Conservation (phyloP, 2,329 filamentous ascomycete genomes). For the Thermomyces lanuginosus region DNA sequence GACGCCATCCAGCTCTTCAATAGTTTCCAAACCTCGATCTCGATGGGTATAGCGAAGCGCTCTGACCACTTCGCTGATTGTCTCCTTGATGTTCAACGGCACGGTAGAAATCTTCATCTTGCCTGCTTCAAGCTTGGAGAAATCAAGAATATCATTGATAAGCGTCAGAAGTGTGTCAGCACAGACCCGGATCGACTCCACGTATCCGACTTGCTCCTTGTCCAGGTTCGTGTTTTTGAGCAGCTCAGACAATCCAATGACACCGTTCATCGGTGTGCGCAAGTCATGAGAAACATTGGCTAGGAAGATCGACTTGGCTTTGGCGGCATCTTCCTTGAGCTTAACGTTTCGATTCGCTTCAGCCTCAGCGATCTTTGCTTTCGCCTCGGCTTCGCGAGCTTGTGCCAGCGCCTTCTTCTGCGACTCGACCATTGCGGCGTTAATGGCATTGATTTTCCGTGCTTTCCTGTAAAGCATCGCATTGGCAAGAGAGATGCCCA, state of each 20-base stretch:
- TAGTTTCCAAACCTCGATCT: conserved; percentile 42
- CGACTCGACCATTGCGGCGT: conserved; percentile 48
- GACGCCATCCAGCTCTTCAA: conserved; percentile 47
- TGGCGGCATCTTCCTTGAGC: conserved; percentile 50
- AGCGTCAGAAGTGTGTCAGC: conserved; percentile 64
- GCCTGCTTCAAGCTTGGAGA: conserved; percentile 71
- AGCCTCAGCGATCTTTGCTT: conserved; percentile 48
- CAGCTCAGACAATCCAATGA: conserved; percentile 57
- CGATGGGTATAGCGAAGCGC: conserved; percentile 48
- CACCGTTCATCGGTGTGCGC: conserved; percentile 89
- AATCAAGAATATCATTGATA: conserved; percentile 82
- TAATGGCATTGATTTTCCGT: conserved; percentile 45
- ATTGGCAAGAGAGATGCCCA: conserved; percentile 48
- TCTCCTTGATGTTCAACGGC: conserved; percentile 57
- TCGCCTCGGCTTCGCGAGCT: conserved; percentile 45
- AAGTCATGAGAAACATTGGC: conserved; percentile 79
- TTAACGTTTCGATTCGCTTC: conserved; percentile 49
- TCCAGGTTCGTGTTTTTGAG: conserved; percentile 42
- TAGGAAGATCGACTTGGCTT: conserved; percentile 82
- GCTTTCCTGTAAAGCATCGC: conserved; percentile 45
- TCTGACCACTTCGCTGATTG: conserved; percentile 47
- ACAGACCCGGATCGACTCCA: conserved; percentile 48
- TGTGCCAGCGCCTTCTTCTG: conserved; percentile 47
- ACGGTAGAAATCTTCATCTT: conserved; percentile 82
- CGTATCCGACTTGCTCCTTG: conserved; percentile 44